Evolutionary conservation across 208 protist genomes (phyloP).

Genomic region (Zelonia costaricensis): DNA sequence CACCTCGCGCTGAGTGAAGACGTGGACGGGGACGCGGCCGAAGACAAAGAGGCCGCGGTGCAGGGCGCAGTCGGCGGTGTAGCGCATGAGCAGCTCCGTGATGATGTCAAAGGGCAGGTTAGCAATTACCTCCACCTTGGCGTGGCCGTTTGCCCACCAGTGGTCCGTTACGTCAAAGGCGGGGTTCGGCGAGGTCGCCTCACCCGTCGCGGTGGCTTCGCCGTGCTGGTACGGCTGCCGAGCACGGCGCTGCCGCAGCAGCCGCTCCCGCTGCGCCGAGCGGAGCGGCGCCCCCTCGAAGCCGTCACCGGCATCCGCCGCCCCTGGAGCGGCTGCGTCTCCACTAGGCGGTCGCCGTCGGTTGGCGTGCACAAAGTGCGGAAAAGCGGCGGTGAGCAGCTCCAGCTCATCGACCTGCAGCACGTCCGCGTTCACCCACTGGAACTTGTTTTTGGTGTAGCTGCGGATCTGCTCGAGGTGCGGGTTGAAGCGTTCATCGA

Average conservation of each 20-base stretch:
- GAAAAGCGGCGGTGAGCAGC: conserved; percentile 50
- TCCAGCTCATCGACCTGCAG: conserved; percentile 78
- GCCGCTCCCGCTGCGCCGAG: conserved; percentile 43
- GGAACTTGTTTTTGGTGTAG: conserved; percentile 84
- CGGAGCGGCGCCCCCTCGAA: conserved; percentile 67
- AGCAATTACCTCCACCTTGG: conserved; percentile 85
- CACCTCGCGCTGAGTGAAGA: conserved; percentile 90
- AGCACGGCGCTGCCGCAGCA: conserved; percentile 48
- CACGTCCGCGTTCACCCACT: conserved; percentile 87
- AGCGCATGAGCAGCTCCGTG: conserved; percentile 84
- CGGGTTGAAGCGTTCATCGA: conserved; percentile 78
- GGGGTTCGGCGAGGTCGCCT: conserved; percentile 31
- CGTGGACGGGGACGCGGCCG: conserved; percentile 80
- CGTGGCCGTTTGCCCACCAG: conserved; percentile 84
- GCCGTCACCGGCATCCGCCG: conserved; percentile 12
- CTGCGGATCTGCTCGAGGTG: conserved; percentile 81
- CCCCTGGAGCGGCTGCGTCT: conserved; percentile 1
- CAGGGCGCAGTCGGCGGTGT: conserved; percentile 75
- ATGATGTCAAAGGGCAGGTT: conserved; percentile 89
- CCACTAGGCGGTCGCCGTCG: conserved; percentile 24
- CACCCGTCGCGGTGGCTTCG: conserved; percentile 7
- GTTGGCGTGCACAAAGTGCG: conserved; percentile 60
- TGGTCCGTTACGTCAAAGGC: conserved; percentile 53
- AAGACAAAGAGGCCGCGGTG: conserved; percentile 74
- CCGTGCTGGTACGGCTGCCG: conserved; percentile 27